Conservation (phyloP, 768 basidiomycete genomes). For the Phaeolepiota aurea region DNA sequence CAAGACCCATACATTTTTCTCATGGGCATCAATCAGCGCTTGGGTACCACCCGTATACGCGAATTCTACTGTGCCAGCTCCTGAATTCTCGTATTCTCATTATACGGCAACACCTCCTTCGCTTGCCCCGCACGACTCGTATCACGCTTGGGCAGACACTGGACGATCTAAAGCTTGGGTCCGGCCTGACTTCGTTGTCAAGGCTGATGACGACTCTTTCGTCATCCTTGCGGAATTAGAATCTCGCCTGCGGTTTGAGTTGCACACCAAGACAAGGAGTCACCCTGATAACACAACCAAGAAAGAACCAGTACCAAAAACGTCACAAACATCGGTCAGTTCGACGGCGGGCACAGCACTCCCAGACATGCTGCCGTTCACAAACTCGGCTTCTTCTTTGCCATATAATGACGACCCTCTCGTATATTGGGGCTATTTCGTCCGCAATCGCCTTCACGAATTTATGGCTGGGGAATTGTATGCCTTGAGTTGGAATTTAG, state of each 20-base stretch:
- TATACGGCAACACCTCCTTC: slow-evolving; percentile 44
- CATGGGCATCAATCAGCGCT: slow-evolving; percentile 86
- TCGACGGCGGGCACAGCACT: not conserved
- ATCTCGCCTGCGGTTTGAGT: slow-evolving; percentile 72
- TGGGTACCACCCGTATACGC: slow-evolving; percentile 79
- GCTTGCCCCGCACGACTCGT: slow-evolving; percentile 70
- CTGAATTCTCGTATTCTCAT: slow-evolving; percentile 60
- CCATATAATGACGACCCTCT: slow-evolving; percentile 48
- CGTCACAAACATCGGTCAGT: not conserved
- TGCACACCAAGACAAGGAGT: slow-evolving; percentile 33
- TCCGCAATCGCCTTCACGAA: slow-evolving; percentile 77
- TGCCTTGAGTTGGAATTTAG: slow-evolving; percentile 81
- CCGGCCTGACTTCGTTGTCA: slow-evolving; percentile 85
- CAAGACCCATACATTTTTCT: slow-evolving; percentile 87
- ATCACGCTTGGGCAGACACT: slow-evolving; percentile 36
- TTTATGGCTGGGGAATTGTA: slow-evolving; percentile 98
- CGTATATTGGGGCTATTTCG: slow-evolving; percentile 85
- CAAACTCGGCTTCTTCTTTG: not conserved
- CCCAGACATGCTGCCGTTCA: not conserved
- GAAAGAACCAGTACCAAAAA: not conserved
- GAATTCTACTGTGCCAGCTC: slow-evolving; percentile 34
- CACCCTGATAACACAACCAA: not conserved
- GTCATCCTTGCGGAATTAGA: slow-evolving; percentile 94
- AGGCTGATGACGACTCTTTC: slow-evolving; percentile 94
- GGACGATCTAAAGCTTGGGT: slow-evolving; percentile 56